Evolutionary conservation across 345 rosid genomes (phyloP), one percentile per base, ranked within the genome.

Genomic region (Nephelium lappaceum): DNA sequence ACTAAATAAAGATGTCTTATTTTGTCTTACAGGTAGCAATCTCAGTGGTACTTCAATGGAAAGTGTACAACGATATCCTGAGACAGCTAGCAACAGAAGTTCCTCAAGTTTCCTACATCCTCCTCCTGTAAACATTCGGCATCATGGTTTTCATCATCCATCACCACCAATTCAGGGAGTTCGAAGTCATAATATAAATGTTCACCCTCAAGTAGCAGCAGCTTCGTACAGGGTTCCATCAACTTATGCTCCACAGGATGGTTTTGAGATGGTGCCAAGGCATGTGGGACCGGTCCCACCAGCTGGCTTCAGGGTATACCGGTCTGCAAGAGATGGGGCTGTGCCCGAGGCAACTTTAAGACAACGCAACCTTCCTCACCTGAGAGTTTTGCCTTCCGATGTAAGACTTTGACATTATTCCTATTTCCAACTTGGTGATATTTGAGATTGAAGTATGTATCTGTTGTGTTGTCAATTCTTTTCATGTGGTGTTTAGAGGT

Each of bases 361-460:
- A 71, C 92, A 80, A 75, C 90, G 65, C 79, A 87, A 77, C 71
- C 72, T 83, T 64, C 93, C 95, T 77, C 87, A 81, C 77, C 71
- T 89, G 75, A 88, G 95, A 92, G 86, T 80, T 75, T 75, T 85
- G 19, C 88, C 92, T 2, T 74, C 85, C 2, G 90, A 93, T 88
- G 98, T 91, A 91, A 81, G 61, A 6, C 42, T 83, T 69, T 53
- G 3, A 38, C 41, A 24, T 24, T 49, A n/a, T 39, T 53, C 71
- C 67, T 79, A 41, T 31, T n/a, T 66, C 69, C 41, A 19, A 63
- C 73, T 55, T 55, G 43, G 42, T 51, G 65, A 62, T 31, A 16
- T 67, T 31, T 36, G 36, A 23, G 23, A 60, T 60, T 21, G 62
- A 57, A 64, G 12, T 49, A 63, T 51, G 19, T 74, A 64, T 65